Evolutionary conservation across 169 alveolate species (phyloP).

Genomic region (Plasmodium vivax): DNA sequence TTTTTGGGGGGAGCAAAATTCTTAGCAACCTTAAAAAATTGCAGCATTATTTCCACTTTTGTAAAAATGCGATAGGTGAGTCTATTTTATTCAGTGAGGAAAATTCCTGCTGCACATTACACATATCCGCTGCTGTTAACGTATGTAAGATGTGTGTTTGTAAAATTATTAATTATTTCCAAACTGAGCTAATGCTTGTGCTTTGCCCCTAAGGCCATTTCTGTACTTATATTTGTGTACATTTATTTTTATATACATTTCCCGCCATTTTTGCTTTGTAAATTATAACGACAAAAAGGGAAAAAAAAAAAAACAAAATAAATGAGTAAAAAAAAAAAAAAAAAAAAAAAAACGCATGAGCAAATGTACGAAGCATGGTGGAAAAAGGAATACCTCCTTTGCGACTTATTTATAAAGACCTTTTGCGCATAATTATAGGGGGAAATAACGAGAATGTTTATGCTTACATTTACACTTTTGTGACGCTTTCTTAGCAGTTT

Average conservation of each 20-base stretch:
- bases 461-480: not conserved
- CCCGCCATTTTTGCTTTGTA: not conserved
- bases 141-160: not conserved
- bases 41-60: not conserved
- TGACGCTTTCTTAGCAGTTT: not conserved
- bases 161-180: not conserved
- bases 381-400: conserved; percentile 5
- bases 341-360: not conserved
- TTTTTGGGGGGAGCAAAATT: not conserved
- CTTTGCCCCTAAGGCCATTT: not conserved
- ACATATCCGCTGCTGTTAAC: not conserved
- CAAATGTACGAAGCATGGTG: not conserved
- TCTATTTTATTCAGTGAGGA: not conserved
- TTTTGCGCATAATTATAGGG: not conserved
- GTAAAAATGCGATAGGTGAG: not conserved
- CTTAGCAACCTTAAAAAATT: not conserved
- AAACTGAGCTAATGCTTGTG: not conserved
- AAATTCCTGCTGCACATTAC: not conserved
- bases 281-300: not conserved
- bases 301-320: not conserved
- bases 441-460: conserved; percentile 4
- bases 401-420: not conserved
- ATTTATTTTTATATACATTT: too few species aligned
- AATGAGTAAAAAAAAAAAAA: not conserved
- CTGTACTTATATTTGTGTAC: not conserved